Evolutionary conservation across 192 early-diverging fungal genomes (phyloP).

Genomic region (Coemansia sp.): DNA sequence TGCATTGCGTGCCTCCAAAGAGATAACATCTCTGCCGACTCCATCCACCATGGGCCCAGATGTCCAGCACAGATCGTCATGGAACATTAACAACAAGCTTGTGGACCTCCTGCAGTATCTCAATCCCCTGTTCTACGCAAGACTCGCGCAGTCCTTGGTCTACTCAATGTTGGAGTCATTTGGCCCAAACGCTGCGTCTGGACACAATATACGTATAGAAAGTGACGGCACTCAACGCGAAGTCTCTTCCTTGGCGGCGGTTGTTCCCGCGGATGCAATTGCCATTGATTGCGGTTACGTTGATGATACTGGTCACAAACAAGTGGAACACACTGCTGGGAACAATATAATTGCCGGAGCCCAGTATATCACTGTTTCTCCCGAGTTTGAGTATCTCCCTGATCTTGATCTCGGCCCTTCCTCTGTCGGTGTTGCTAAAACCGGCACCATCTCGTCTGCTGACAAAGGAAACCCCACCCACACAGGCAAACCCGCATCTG

Average conservation of each 20-base stretch:
- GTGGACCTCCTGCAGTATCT: constrained; percentile 35
- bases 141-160: constrained; percentile 39
- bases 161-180: constrained; percentile 32
- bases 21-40: constrained; percentile 18
- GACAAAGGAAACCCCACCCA: not conserved
- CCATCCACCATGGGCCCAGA: constrained; percentile 32
- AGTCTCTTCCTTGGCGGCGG: not conserved
- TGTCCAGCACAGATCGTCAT: constrained; percentile 1
- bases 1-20: constrained; percentile 8
- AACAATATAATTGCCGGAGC: not conserved
- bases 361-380: constrained; percentile 21
- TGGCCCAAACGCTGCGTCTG: not conserved
- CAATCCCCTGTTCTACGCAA: constrained; percentile 51
- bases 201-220: constrained; percentile 10
- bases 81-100: constrained; percentile 20
- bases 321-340: not conserved
- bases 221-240: not conserved
- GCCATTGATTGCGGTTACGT: constrained; percentile 23
- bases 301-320: not conserved
- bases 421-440: not conserved
- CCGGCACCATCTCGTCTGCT: not conserved
- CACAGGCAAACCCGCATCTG: not conserved
- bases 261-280: constrained; percentile 23
- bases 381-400: constrained; percentile 20
- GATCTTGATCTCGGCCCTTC: constrained; percentile 10